These are phyloP conservation scores for Salvia rosmarinus DNA, from an alignment of 257 asterid genomes.

Conservation along the genomic window DNA sequence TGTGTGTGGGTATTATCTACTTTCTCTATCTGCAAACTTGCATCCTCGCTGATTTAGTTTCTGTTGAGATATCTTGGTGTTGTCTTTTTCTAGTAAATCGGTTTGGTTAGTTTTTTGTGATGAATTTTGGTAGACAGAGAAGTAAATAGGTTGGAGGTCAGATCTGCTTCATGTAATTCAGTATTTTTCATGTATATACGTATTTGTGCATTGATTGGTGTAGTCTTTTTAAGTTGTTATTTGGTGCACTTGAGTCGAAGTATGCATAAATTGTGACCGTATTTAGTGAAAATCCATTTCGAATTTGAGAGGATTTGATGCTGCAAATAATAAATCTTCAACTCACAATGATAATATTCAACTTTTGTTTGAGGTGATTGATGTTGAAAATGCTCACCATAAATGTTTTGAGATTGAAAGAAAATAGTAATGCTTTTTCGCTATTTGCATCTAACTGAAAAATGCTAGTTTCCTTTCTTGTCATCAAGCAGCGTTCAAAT, in stretches of 20 bases:
- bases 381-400: background rate
- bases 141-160: background rate
- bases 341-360: no score
- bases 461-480: background rate
- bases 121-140: background rate
- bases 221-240: background rate
- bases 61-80: background rate
- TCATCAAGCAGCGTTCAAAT: slow-evolving; percentile 51
- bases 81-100: background rate
- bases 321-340: background rate
- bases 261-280: background rate
- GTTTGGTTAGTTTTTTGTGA: slow-evolving; percentile 10
- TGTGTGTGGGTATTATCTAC: background rate
- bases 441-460: background rate
- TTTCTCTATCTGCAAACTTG: slow-evolving; percentile 3
- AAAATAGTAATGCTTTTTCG: background rate
- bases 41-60: background rate
- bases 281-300: background rate
- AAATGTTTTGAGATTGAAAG: background rate
- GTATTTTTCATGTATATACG: background rate
- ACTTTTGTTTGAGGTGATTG: no score
- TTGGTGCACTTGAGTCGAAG: no score
- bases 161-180: background rate
- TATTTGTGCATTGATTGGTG: background rate
- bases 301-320: background rate